Percentiles rank a stretch among this genome's conserved stretches.
These are phyloP conservation scores for Mentha longifolia DNA, from an alignment of 257 asterid genomes.

Conservation along the genomic window DNA sequence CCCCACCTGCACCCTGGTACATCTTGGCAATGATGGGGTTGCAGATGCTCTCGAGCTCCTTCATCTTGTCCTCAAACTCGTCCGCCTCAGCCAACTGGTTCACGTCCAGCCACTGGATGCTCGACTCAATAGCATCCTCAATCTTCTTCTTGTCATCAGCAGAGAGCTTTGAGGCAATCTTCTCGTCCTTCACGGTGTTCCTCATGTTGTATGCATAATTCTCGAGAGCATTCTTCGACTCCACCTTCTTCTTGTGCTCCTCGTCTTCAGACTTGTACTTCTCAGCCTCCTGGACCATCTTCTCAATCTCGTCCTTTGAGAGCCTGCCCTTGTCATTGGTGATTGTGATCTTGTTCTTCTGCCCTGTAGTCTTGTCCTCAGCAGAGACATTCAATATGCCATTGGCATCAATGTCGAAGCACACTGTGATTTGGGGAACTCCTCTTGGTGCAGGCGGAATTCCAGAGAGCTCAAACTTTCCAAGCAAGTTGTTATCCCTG, in stretches of 20 bases:
- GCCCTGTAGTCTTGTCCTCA: slow-evolving; percentile 73
- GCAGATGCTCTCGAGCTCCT: slow-evolving; percentile 56
- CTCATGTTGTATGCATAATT: slow-evolving; percentile 74
- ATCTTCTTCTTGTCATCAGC: slow-evolving; percentile 61
- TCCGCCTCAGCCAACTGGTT: slow-evolving; percentile 52
- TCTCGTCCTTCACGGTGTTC: slow-evolving; percentile 62
- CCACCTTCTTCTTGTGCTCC: slow-evolving; percentile 68
- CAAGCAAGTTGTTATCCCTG: slow-evolving; percentile 62
- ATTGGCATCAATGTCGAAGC: slow-evolving; percentile 69
- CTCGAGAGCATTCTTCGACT: slow-evolving; percentile 59
- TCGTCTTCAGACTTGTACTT: slow-evolving; percentile 72
- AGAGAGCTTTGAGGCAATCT: slow-evolving; percentile 56
- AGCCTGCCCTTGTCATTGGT: slow-evolving; percentile 77
- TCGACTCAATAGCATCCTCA: slow-evolving; percentile 52
- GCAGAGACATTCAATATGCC: slow-evolving; percentile 73
- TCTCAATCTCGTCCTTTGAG: slow-evolving; percentile 66
- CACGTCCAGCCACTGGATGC: slow-evolving; percentile 48
- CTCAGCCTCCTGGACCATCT: slow-evolving; percentile 75
- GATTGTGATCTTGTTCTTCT: slow-evolving; percentile 75
- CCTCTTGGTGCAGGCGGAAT: slow-evolving; percentile 71
- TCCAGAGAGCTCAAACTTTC: slow-evolving; percentile 63
- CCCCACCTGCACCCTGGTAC: slow-evolving; percentile 64
- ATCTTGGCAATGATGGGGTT: slow-evolving; percentile 58
- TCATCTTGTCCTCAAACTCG: slow-evolving; percentile 52
- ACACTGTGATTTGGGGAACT: slow-evolving; percentile 61